These are phyloP conservation scores for Ceratocystis cacaofunesta DNA, from an alignment of 2,329 filamentous ascomycete genomes.

Conservation along the genomic window DNA sequence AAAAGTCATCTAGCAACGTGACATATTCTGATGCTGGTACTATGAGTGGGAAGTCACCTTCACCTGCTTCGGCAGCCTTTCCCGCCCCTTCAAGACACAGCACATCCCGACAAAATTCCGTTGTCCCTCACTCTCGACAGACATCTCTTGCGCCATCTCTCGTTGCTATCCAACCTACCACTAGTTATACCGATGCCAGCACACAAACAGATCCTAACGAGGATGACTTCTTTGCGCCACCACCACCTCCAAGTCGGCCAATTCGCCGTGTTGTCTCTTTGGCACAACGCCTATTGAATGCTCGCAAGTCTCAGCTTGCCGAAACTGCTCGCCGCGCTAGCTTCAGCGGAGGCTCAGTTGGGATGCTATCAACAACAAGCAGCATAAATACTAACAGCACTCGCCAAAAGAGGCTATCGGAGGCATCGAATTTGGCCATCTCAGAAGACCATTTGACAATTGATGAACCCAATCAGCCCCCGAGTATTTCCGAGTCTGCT, in stretches of 20 bases:
- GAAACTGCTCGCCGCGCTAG: constrained; percentile 23
- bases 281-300: constrained; percentile 38
- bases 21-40: constrained; percentile 40
- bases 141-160: constrained; percentile 5
- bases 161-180: not conserved
- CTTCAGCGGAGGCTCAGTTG: not conserved
- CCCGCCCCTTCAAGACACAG: constrained; percentile 21
- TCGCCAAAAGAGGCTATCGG: not conserved
- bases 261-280: constrained; percentile 38
- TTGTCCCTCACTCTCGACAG: constrained; percentile 23
- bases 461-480: not conserved
- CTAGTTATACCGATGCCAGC: constrained; percentile 34
- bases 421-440: not conserved
- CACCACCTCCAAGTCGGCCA: constrained; percentile 25
- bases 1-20: constrained; percentile 15
- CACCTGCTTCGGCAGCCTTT: constrained; percentile 29
- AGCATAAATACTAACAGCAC: constrained; percentile 6
- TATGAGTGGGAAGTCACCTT: constrained; percentile 38
- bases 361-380: constrained; percentile 8
- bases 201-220: constrained; percentile 42
- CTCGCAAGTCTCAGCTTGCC: constrained; percentile 26
- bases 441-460: not conserved
- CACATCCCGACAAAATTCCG: constrained; percentile 28
- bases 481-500: not conserved
- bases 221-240: constrained; percentile 37